Evolutionary conservation across 306 rosid species (phyloP), one percentile per base, ranked within the genome.

Genomic region (Pachyrhizus erosus): DNA sequence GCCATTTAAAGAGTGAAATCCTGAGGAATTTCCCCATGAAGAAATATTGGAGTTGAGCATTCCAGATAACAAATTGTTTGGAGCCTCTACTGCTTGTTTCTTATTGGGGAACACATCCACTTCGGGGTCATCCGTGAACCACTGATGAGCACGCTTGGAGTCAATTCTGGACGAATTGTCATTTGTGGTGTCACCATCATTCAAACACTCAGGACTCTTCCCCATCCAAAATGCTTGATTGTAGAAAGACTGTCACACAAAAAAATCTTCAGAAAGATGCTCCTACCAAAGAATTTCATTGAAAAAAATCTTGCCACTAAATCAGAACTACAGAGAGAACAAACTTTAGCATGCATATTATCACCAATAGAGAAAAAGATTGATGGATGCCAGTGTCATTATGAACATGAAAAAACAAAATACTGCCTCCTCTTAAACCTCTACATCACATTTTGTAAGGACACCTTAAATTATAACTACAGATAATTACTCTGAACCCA

Each of bases 121-220:
- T 73, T 80, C 97, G 60, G 87, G 89, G 46, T 86, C 90, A 84
- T 92, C 96, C 89, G 86, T 81, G 82, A 92, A 86, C 92, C 88
- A 88, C 82, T 87, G 97, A 84, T 88, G 92, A 84, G 91, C 46
- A 1, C 95, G 91, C 91, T 94, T 94, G 58, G 91, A 75, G 72
- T 91, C 98, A 18, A 78, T 42, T 81, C 87, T 86, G 58, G 90
- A 89, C 37, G 94, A 86, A 79, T 80, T 85, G 52, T 88, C 90
- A 43, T 57, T 80, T 10, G 87, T 52, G 82, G 61, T 65, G 75
- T 89, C 98, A 80, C 88, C 84, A n/a, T 88, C 92, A 62, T 88
- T 88, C 79, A 86, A 73, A 85, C 84, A 70, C 9, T 72, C 90
- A 51, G 85, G 70, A 83, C 81, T 82, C 85, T 89, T 94, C 73